Base-by-base conservation (phyloP, 2,329 filamentous ascomycete species). In the Falciphora oryzae region DNA sequence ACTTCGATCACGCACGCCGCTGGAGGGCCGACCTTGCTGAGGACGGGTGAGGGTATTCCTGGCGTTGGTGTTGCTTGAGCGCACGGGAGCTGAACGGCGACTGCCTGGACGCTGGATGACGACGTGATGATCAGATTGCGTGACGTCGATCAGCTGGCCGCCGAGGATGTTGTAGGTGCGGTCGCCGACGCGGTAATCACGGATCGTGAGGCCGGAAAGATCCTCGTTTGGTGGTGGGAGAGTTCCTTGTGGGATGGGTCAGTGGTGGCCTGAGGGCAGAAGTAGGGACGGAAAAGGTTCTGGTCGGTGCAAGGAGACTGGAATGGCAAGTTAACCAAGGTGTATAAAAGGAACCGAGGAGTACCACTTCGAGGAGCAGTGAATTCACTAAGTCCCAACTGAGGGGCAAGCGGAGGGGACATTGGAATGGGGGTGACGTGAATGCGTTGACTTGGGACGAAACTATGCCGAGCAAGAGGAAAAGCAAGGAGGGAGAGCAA, bases 131-230 rank as follows among this genome's bases (percentile, higher is more conserved):
- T 29, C 13, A 29, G 62, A 56, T 29, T 16, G 53, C 3, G 56
- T 63, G 14, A 63, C 35, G 62, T 63, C 62, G 27, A 63, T 59
- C 14, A 63, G 22, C n/a, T 59, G 62, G 10, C 66, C 65, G 62
- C 65, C 28, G 29, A 63, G 25, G 63, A 67, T 65, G 53, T 65
- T 50, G 53, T 64, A 67, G 27, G 64, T 65, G 31, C 64, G 59
- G n/a, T 64, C 58, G 13, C 62, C 66, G 13, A 65, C 60, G 6
- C 61, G 63, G 44, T 67, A 67, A 8, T 58, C 63, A 11, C 63
- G 62, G 28, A 65, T 62, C 56, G 32, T 59, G 35, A 65, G 32
- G 27, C 58, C 61, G 13, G 56, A 61, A 27, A 67, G 28, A 31
- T 67, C 64, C 27, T 67, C 66, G 28, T 38, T 62, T 11, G 64